A percentile compares a stretch with the other conserved stretches of the same genome.
Evolutionary conservation across 768 basidiomycete genomes (phyloP).

Genomic region (Lactarius sanguifluus): DNA sequence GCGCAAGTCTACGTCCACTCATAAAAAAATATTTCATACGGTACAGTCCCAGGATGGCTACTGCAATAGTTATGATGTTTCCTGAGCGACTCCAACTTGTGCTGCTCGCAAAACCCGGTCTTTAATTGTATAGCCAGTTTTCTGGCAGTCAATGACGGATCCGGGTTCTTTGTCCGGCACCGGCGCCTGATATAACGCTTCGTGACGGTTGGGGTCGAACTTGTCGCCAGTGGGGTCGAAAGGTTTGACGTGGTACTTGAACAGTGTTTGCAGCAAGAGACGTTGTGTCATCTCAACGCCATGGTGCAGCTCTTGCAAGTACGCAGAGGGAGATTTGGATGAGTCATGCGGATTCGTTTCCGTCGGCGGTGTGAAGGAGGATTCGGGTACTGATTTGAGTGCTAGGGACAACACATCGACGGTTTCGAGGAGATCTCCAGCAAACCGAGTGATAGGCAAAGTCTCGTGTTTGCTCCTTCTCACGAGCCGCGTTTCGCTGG

Average conservation of each 20-base stretch:
- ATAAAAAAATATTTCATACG: constrained; percentile 9
- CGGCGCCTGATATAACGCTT: constrained; percentile 92
- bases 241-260: constrained; percentile 87
- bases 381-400: constrained; percentile 69
- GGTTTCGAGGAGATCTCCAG: constrained; percentile 83
- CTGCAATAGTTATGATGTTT: constrained; percentile 41
- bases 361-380: constrained; percentile 40
- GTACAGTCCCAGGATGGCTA: constrained; percentile 14
- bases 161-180: constrained; percentile 89
- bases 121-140: constrained; percentile 92
- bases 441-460: constrained; percentile 93
- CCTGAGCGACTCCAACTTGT: constrained; percentile 94
- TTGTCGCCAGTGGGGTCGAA: constrained; percentile 90
- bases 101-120: constrained; percentile 91
- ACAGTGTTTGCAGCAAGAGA: constrained; percentile 83
- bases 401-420: constrained; percentile 89
- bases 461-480: constrained; percentile 90
- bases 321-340: constrained; percentile 56
- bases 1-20: constrained; percentile 20
- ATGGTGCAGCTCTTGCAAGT: constrained; percentile 70
- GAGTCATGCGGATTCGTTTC: constrained; percentile 21
- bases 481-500: constrained; percentile 85
- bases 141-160: constrained; percentile 86
- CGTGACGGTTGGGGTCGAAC: constrained; percentile 95
- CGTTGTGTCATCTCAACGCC: constrained; percentile 94